Evolutionary conservation across 1,139 yeast genomes (phyloP).

Genomic region (Candida sp.): DNA sequence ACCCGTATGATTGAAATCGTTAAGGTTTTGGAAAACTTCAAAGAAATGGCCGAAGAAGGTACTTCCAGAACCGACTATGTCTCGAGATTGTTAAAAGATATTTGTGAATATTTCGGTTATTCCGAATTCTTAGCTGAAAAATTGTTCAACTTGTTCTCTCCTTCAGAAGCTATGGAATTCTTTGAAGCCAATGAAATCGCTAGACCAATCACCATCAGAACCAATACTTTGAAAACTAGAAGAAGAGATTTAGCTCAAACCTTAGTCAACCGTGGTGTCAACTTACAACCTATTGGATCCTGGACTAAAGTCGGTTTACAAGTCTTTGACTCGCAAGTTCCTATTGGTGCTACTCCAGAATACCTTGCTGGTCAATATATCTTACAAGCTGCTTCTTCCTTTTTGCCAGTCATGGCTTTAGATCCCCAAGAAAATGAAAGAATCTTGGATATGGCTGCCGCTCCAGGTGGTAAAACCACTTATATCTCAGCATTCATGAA

Average conservation of each 20-base stretch:
- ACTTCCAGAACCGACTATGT: constrained; percentile 80
- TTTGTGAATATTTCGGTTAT: constrained; percentile 95
- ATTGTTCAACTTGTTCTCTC: constrained; percentile 84
- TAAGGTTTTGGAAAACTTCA: constrained; percentile 92
- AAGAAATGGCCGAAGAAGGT: constrained; percentile 80
- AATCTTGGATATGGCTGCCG: constrained; percentile 98
- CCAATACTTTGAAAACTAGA: constrained; percentile 91
- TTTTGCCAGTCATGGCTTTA: constrained; percentile 96
- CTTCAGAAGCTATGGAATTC: constrained; percentile 96
- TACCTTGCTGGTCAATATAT: constrained; percentile 98
- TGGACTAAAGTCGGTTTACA: constrained; percentile 99
- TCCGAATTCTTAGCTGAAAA: constrained; percentile 93
- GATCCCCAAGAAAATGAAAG: constrained; percentile 97
- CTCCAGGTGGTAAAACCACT: constrained; percentile 99
- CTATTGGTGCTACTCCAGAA: constrained; percentile 99
- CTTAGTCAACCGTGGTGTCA: constrained; percentile 94
- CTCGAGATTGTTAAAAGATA: constrained; percentile 75
- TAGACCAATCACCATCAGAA: constrained; percentile 94
- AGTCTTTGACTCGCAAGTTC: constrained; percentile 96
- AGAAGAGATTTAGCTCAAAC: constrained; percentile 96
- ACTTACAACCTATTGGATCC: constrained; percentile 92
- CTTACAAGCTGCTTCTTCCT: constrained; percentile 97
- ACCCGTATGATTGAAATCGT: constrained; percentile 95
- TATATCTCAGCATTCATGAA: constrained; percentile 96
- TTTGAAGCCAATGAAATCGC: constrained; percentile 98